These are phyloP conservation scores for Flaveria trinervia DNA, from an alignment of 129 eudicot species.

Conservation along the genomic window DNA sequence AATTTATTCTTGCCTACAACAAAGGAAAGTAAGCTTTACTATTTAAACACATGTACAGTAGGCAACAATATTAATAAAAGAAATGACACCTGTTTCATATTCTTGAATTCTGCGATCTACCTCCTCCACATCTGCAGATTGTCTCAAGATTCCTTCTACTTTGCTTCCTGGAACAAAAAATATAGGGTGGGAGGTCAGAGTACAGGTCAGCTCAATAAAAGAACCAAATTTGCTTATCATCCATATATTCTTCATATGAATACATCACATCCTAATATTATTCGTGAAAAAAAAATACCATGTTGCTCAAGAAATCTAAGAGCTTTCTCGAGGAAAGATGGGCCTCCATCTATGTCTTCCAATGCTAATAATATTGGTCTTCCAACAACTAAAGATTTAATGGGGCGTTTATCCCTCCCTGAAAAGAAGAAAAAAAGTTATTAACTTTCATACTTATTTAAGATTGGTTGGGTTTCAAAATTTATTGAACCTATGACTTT, in stretches of 20 bases:
- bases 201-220: constrained; percentile 1
- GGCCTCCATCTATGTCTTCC: constrained; percentile 98
- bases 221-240: background rate
- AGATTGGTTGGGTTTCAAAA: background rate
- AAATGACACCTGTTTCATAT: constrained; percentile 76
- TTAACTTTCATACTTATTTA: background rate
- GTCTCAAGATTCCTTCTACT: constrained; percentile 96
- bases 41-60: background rate
- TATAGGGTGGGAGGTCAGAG: background rate
- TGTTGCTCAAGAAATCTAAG: constrained; percentile 85
- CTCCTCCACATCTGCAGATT: constrained; percentile 97
- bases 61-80: constrained; percentile 2
- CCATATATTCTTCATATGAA: background rate
- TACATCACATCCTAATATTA: background rate
- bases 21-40: constrained; percentile 14
- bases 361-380: constrained; percentile 91
- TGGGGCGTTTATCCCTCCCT: constrained; percentile 89
- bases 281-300: constrained; percentile 47
- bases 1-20: constrained; percentile 81
- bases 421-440: constrained; percentile 1
- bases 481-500: too few species aligned
- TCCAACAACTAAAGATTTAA: constrained; percentile 95
- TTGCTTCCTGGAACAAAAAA: constrained; percentile 53
- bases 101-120: constrained; percentile 93
- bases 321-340: constrained; percentile 96